These are phyloP conservation scores for Salix suchowensis DNA, from an alignment of 345 rosid species.

Conservation along the genomic window DNA sequence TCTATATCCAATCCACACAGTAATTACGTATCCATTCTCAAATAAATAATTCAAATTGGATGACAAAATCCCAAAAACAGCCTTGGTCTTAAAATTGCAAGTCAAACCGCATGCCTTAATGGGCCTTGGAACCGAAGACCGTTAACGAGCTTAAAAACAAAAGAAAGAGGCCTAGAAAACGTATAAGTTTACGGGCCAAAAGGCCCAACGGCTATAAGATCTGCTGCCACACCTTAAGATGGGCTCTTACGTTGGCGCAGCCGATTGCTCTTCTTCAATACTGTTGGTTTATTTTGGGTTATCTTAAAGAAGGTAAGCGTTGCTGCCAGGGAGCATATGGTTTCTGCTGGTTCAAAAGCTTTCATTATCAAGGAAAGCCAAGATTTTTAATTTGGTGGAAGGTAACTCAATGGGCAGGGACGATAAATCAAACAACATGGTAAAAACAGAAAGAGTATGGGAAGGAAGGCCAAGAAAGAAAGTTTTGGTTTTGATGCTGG, in stretches of 20 bases:
- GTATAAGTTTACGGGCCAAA: background rate
- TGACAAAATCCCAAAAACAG: too few species aligned
- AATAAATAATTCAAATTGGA: background rate
- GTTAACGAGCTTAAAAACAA: background rate
- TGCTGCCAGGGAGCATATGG: constrained; percentile 26
- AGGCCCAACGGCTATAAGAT: background rate
- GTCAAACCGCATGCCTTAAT: background rate
- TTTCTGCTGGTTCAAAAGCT: constrained; percentile 55
- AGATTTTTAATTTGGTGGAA: constrained; percentile 18
- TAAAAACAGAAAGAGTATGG: constrained; percentile 37
- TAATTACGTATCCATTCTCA: background rate
- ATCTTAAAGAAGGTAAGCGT: background rate
- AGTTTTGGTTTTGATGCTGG: constrained; percentile 47
- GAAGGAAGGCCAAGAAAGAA: constrained; percentile 46
- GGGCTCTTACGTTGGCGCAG: background rate
- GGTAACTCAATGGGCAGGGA: constrained; percentile 50
- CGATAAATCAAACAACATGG: constrained; percentile 34
- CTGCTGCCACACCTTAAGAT: background rate
- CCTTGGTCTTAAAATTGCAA: too few species aligned
- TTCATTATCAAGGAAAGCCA: constrained; percentile 33
- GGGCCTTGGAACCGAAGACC: background rate
- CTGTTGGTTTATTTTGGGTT: background rate
- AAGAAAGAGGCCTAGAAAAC: background rate
- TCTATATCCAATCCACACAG: too few species aligned
- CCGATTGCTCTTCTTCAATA: background rate